A percentile compares a stretch with the other conserved stretches of the same genome.
Evolutionary conservation across 805 yeast species (phyloP).

Genomic region (Zygosaccharomyces rouxii): DNA sequence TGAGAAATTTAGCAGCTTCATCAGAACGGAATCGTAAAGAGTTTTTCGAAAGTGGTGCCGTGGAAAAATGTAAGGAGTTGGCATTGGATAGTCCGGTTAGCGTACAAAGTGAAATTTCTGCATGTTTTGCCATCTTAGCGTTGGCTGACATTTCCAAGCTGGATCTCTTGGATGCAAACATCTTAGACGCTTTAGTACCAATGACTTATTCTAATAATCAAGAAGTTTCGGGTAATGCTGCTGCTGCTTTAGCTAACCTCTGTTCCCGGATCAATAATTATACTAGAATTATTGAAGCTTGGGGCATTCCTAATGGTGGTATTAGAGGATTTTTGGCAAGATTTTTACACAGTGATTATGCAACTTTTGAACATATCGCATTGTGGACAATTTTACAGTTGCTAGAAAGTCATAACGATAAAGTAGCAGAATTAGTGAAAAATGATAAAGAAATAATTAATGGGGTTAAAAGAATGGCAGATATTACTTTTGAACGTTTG

Average conservation of each 20-base stretch:
- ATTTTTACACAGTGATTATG: constrained; percentile 76
- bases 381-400: constrained; percentile 94
- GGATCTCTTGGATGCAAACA: constrained; percentile 74
- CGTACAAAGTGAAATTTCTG: constrained; percentile 94
- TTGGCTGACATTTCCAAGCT: constrained; percentile 91
- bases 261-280: constrained; percentile 88
- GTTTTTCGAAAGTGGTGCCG: constrained; percentile 91
- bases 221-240: constrained; percentile 97
- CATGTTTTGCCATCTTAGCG: constrained; percentile 95
- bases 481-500: constrained; percentile 33
- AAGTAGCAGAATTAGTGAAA: constrained; percentile 51
- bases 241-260: constrained; percentile 94
- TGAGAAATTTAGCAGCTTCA: constrained; percentile 93
- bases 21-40: constrained; percentile 90
- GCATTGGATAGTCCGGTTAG: constrained; percentile 82
- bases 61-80: constrained; percentile 83
- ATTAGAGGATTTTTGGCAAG: constrained; percentile 76
- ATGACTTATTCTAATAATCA: constrained; percentile 81
- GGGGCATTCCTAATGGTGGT: constrained; percentile 81
- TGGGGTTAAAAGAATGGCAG: constrained; percentile 48
- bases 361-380: constrained; percentile 96
- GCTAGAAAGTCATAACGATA: constrained; percentile 75
- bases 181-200: constrained; percentile 85
- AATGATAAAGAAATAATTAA: constrained; percentile 50
- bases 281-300: constrained; percentile 67